Conservation (phyloP, 768 basidiomycete genomes). For the Boletus reticuloceps region DNA sequence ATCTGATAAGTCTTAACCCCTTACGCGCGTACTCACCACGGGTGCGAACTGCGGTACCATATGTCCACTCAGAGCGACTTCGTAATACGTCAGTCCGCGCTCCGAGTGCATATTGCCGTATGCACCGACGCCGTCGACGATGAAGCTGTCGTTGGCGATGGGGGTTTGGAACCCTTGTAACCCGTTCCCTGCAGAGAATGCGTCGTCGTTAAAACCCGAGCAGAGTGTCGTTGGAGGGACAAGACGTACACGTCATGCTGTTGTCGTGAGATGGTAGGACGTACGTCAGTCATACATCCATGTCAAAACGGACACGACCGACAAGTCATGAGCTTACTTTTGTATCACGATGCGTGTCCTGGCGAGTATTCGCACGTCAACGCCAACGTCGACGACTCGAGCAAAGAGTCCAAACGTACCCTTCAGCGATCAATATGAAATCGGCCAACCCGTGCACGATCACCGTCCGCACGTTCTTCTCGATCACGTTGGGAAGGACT, state of each 20-base stretch:
- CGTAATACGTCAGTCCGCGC: slow-evolving; percentile 64
- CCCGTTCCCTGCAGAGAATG: slow-evolving; percentile 43
- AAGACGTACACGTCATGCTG: slow-evolving; percentile 41
- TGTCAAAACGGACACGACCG: too few species aligned
- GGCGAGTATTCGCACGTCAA: too few species aligned
- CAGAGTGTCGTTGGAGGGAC: too few species aligned
- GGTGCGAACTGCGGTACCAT: slow-evolving; percentile 76
- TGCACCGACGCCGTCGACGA: slow-evolving; percentile 69
- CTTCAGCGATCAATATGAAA: slow-evolving; percentile 71
- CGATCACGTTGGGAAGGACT: slow-evolving; percentile 72
- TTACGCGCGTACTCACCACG: slow-evolving; percentile 30
- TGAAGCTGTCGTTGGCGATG: slow-evolving; percentile 61
- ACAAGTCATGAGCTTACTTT: slow-evolving; percentile 42
- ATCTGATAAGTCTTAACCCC: too few species aligned
- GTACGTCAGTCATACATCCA: too few species aligned
- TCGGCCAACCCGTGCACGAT: slow-evolving; percentile 74
- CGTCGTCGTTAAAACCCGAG: too few species aligned
- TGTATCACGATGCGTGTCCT: slow-evolving; percentile 63
- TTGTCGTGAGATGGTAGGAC: not conserved
- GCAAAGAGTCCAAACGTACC: slow-evolving; percentile 39
- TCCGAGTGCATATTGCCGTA: slow-evolving; percentile 65
- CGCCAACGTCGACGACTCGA: too few species aligned
- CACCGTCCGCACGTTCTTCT: slow-evolving; percentile 66
- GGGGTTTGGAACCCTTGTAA: slow-evolving; percentile 73
- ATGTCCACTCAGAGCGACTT: slow-evolving; percentile 68